Conservation (phyloP, 2,329 filamentous ascomycete species). For the Fusarium sp. region DNA sequence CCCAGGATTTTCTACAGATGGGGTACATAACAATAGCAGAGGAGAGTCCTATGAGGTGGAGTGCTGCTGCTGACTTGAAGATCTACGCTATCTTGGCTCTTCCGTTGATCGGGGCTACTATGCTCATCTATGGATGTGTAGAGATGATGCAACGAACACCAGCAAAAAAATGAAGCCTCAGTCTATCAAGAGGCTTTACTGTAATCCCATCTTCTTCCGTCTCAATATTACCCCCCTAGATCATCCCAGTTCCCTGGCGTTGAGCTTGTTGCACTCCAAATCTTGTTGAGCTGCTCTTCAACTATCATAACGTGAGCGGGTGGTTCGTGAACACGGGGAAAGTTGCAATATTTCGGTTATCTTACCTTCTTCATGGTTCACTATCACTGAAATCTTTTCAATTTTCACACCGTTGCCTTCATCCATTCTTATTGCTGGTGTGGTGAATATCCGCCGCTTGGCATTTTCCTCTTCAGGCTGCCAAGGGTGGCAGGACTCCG, state of each 20-base stretch:
- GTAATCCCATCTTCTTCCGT: neutral
- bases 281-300: neutral
- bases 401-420: neutral
- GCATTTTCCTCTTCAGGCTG: neutral
- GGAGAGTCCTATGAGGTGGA: neutral
- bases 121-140: constrained; percentile 1
- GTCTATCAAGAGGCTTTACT: neutral
- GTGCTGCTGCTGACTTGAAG: neutral
- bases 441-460: neutral
- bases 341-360: neutral
- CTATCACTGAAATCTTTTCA: neutral
- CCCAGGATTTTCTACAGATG: constrained; percentile 13
- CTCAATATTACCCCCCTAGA: neutral
- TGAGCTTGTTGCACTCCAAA: neutral
- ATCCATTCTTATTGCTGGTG: neutral
- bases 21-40: neutral
- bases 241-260: neutral
- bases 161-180: too few species aligned
- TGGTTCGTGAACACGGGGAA: neutral
- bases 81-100: constrained; percentile 5
- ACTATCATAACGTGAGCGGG: neutral
- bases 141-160: neutral
- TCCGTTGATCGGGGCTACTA: constrained; percentile 1
- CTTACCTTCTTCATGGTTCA: neutral
- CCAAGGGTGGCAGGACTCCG: neutral